These are phyloP conservation scores for Aurinia saxatilis DNA, from an alignment of 345 rosid genomes.

Conservation along the genomic window DNA sequence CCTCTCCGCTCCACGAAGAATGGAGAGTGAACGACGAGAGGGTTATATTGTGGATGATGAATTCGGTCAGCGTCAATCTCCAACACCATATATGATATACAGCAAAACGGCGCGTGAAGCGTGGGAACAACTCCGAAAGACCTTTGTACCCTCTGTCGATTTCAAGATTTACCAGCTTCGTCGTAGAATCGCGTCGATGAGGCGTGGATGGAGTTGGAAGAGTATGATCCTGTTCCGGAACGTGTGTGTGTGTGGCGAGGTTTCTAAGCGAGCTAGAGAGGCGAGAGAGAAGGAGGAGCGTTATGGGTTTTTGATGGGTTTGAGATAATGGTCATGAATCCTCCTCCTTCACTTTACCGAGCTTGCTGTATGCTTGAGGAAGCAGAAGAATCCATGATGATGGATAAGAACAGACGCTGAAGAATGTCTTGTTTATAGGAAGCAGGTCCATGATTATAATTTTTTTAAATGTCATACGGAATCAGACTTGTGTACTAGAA, in stretches of 20 bases:
- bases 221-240: neutral
- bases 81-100: neutral
- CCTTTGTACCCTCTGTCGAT: too few species aligned
- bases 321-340: neutral
- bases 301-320: constrained; percentile 6
- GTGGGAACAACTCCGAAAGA: neutral
- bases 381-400: neutral
- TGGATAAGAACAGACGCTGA: neutral
- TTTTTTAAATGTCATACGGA: too few species aligned
- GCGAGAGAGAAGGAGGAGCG: constrained; percentile 7
- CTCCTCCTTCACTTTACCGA: constrained; percentile 5
- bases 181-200: too few species aligned
- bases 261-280: neutral
- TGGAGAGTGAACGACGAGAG: neutral
- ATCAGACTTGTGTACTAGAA: too few species aligned
- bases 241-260: neutral
- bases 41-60: neutral
- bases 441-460: too few species aligned
- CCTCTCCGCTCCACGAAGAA: neutral
- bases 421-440: too few species aligned
- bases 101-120: neutral
- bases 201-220: neutral
- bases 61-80: neutral
- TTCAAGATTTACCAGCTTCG: too few species aligned
- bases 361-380: neutral